Evolutionary conservation across 768 basidiomycete genomes (phyloP).

Genomic region (Russula olivacea): DNA sequence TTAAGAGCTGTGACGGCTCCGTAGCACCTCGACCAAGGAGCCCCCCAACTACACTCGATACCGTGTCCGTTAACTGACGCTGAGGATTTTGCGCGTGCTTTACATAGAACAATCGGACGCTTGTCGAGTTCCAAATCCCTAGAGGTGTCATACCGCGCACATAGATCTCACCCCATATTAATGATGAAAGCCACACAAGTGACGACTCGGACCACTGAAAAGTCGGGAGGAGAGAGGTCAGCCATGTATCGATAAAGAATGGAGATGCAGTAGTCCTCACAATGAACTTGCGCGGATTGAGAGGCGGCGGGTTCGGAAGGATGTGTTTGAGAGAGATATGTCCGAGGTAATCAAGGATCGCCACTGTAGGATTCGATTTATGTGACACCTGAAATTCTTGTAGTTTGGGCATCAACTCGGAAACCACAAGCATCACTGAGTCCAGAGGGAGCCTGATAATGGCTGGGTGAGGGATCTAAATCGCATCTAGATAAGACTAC

Average conservation of each 20-base stretch:
- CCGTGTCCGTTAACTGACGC: slow-evolving; percentile 70
- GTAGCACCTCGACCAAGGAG: slow-evolving; percentile 46
- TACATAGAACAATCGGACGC: slow-evolving; percentile 84
- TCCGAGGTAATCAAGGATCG: slow-evolving; percentile 70
- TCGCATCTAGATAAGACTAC: not conserved
- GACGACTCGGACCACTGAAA: slow-evolving; percentile 90
- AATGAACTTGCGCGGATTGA: slow-evolving; percentile 68
- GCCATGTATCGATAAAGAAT: slow-evolving; percentile 13
- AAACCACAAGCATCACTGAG: slow-evolving; percentile 78
- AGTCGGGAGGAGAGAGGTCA: slow-evolving; percentile 7
- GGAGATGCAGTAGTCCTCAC: slow-evolving; percentile 37
- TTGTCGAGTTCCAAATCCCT: slow-evolving; percentile 87
- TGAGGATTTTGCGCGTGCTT: slow-evolving; percentile 71
- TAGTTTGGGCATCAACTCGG: slow-evolving; percentile 80
- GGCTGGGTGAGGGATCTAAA: not conserved
- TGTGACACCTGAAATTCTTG: slow-evolving; percentile 72
- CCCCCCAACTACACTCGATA: slow-evolving; percentile 78
- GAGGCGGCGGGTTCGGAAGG: slow-evolving; percentile 61
- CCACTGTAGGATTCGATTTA: slow-evolving; percentile 54
- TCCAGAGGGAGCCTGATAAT: slow-evolving; percentile 74
- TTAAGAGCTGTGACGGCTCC: slow-evolving; percentile 20
- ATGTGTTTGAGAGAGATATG: slow-evolving; percentile 63
- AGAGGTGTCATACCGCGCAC: slow-evolving; percentile 82
- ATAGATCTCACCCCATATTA: slow-evolving; percentile 96
- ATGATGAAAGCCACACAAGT: slow-evolving; percentile 83